Evolutionary conservation across 257 asterid species (phyloP).

Genomic region (Plectranthus barbatus): DNA sequence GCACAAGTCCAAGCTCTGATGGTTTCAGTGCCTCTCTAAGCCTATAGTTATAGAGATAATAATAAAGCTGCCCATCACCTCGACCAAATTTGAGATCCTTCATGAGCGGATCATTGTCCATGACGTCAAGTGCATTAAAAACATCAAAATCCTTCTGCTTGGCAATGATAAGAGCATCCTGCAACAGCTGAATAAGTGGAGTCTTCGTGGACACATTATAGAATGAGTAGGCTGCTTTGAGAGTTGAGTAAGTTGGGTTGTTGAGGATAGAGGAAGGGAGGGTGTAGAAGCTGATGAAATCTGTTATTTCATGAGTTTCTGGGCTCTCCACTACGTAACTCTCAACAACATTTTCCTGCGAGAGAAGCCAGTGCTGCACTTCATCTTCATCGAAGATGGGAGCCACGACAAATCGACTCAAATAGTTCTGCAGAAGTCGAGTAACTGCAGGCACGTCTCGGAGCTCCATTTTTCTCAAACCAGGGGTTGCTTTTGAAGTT

Average conservation of each 20-base stretch:
- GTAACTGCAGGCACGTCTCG: constrained; percentile 42
- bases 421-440: constrained; percentile 25
- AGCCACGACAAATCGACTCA: constrained; percentile 34
- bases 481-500: constrained; percentile 26
- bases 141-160: constrained; percentile 42
- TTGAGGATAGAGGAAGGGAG: constrained; percentile 41
- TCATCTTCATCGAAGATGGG: constrained; percentile 40
- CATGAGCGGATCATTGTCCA: constrained; percentile 35
- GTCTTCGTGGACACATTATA: constrained; percentile 37
- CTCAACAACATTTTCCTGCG: constrained; percentile 42
- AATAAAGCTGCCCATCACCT: constrained; percentile 46
- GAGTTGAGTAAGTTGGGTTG: constrained; percentile 26
- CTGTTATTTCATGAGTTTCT: constrained; percentile 33
- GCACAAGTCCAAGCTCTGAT: constrained; percentile 51
- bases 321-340: constrained; percentile 43
- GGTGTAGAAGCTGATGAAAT: constrained; percentile 43
- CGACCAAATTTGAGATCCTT: constrained; percentile 42
- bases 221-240: constrained; percentile 45
- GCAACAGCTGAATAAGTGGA: constrained; percentile 31
- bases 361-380: constrained; percentile 49
- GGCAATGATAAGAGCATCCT: constrained; percentile 44
- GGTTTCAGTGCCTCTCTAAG: constrained; percentile 26
- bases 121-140: constrained; percentile 43
- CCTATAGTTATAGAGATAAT: constrained; percentile 55
- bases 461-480: constrained; percentile 42